Evolutionary conservation across 148 eudicot species (phyloP), one percentile per base, ranked within the genome.

Genomic region (Rheum nobile): DNA sequence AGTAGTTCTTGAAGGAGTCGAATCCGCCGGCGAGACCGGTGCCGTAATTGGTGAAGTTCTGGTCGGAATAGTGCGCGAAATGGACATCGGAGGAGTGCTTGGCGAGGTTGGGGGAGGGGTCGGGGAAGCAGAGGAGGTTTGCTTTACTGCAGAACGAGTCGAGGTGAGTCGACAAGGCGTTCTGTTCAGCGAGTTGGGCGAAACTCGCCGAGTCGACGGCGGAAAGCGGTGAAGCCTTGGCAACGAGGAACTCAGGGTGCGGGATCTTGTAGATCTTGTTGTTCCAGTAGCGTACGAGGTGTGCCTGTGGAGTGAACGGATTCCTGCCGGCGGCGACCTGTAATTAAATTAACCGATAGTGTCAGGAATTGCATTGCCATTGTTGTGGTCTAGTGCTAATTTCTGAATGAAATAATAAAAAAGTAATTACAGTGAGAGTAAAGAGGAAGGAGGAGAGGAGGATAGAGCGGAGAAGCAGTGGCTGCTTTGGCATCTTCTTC

Each of bases 11-110:
- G 75, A 93, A 93, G 17, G 83, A 67, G 75, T 90, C 88, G 1
- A 26, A 7, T 0, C 88, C 93, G 2, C 92, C 93, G 46, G 78
- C 59, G 1, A 74, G 73, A 0, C 59, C 82, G 6, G 87, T 75
- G 8, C 96, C 98, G 67, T 93, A 93, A 75, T 87, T 93, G 55
- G 92, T 85, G 77, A 93, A 93, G 82, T 90, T 93, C 42, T 76
- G 57, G 72, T 83, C 76, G 4, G 72, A 34, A 77, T 83, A 59
- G 35, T 26, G 44, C 10, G 8, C 42, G 73, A 90, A 90, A 8
- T 65, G 41, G 39, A 65, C 70, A 17, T 65, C 70, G 8, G 75
- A 74, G 4, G 65, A 84, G 69, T 80, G 67, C 0, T 65, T n/a
- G 76, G 82, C 1, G 86, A 82, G 43, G 78, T 80, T 0, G 75